These are phyloP conservation scores for Lichtheimia corymbifera DNA, from an alignment of 371 early-diverging fungal species.

Conservation along the genomic window DNA sequence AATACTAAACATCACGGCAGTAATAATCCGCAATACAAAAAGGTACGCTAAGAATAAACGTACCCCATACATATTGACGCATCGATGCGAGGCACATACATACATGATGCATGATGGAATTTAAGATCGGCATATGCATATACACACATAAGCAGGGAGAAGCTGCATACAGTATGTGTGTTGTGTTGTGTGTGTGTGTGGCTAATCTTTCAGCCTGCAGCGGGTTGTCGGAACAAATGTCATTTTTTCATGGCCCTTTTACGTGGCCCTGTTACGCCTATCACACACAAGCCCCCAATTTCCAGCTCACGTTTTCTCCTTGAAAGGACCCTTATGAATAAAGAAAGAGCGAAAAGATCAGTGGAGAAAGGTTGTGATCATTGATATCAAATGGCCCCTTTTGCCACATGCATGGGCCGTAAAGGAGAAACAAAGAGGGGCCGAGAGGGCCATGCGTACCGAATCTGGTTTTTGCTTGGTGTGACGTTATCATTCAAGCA, in stretches of 20 bases:
- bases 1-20: not conserved
- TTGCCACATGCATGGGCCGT: too few relatives aligned
- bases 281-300: not conserved
- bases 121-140: not conserved
- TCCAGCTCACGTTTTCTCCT: too few relatives aligned
- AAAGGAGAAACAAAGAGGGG: too few relatives aligned
- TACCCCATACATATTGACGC: not conserved
- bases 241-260: conserved; percentile 16
- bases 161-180: too few relatives aligned
- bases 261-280: conserved; percentile 17
- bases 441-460: not conserved
- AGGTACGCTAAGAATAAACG: not conserved
- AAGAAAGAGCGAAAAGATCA: too few relatives aligned
- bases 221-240: conserved; percentile 4
- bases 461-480: conserved; percentile 5
- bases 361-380: too few relatives aligned
- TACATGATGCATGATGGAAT: too few relatives aligned
- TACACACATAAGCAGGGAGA: not conserved
- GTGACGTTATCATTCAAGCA: conserved; percentile 16
- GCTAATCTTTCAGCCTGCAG: conserved; percentile 10
- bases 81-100: not conserved
- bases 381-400: too few relatives aligned
- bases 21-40: not conserved
- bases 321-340: too few relatives aligned
- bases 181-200: not conserved